phyloP scores from a whole-genome alignment of 2,329 filamentous ascomycete species.

The Aspergillus vadensis region DNA sequence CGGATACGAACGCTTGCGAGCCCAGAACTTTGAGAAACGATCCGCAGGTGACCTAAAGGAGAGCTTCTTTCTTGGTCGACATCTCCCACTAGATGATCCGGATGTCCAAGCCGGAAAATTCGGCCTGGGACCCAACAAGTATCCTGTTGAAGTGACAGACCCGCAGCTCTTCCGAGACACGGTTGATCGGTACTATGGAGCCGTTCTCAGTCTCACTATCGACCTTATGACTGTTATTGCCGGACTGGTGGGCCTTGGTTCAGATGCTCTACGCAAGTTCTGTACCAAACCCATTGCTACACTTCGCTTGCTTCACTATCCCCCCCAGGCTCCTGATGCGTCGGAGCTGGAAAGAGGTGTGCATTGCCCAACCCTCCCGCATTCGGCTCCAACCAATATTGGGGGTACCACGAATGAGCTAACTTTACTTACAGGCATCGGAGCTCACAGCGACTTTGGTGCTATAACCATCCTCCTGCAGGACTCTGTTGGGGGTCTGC shows the following conservation, averaged over 20 bases:
- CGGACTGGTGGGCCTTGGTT: slow-evolving; percentile 17
- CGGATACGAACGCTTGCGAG: slow-evolving; percentile 31
- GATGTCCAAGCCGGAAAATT: slow-evolving; percentile 23
- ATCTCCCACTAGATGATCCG: slow-evolving; percentile 21
- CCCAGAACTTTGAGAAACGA: slow-evolving; percentile 30
- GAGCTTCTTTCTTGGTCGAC: slow-evolving; percentile 30
- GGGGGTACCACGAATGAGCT: no score
- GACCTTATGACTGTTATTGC: slow-evolving; percentile 23
- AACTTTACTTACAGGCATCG: slow-evolving; percentile 31
- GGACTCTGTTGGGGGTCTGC: slow-evolving; percentile 53
- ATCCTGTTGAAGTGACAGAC: slow-evolving; percentile 11
- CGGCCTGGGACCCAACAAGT: slow-evolving; percentile 27
- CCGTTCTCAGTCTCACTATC: slow-evolving; percentile 19
- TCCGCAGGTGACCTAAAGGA: slow-evolving; percentile 33
- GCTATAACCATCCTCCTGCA: slow-evolving; percentile 60
- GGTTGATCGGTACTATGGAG: slow-evolving; percentile 15
- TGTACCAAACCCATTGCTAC: slow-evolving; percentile 27
- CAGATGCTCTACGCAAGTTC: slow-evolving; percentile 23
- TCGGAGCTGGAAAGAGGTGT: slow-evolving; percentile 23
- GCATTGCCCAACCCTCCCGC: not conserved
- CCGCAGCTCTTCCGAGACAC: slow-evolving; percentile 9
- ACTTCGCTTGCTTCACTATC: slow-evolving; percentile 31
- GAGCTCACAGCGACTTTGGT: slow-evolving; percentile 60
- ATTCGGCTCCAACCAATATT: not conserved
- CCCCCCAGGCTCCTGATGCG: slow-evolving; percentile 24